Conservation (phyloP, 169 alveolate genomes). For the Plasmodium fragile region DNA sequence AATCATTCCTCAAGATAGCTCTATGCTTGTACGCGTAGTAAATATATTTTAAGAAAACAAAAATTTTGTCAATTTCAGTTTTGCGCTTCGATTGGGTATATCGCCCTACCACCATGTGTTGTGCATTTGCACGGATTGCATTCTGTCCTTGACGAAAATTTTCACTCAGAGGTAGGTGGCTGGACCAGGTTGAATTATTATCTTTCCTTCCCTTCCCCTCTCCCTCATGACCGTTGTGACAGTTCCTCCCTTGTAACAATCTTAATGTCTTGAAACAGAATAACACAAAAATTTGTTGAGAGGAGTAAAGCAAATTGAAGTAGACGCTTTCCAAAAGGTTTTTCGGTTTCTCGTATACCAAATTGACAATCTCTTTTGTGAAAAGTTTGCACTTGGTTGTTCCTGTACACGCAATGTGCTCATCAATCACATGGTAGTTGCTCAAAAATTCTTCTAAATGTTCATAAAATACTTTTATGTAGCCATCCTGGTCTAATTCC, state of each 20-base stretch:
- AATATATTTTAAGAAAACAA: slow-evolving; percentile 60
- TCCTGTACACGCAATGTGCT: slow-evolving; percentile 12
- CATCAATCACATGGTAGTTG: slow-evolving; percentile 32
- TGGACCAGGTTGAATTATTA: background rate
- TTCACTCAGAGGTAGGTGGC: background rate
- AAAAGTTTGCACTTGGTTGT: background rate
- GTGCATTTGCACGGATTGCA: background rate
- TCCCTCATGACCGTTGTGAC: background rate
- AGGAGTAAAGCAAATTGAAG: slow-evolving; percentile 28
- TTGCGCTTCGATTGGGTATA: background rate
- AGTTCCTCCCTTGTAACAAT: slow-evolving; percentile 3
- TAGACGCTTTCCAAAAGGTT: slow-evolving; percentile 23
- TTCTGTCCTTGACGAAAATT: background rate
- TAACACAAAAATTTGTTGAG: slow-evolving; percentile 38
- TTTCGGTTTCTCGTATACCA: slow-evolving; percentile 11
- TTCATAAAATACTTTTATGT: slow-evolving; percentile 42
- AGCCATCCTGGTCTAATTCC: slow-evolving; percentile 21
- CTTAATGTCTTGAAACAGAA: slow-evolving; percentile 33
- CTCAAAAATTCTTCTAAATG: slow-evolving; percentile 3
- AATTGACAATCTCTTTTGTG: slow-evolving; percentile 26
- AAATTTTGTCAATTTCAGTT: slow-evolving; percentile 36
- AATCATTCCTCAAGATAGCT: slow-evolving; percentile 37
- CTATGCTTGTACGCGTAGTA: slow-evolving; percentile 31
- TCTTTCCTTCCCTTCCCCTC: background rate
- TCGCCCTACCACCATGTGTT: background rate